Evolutionary conservation across 352 stramenopile species (phyloP).

Genomic region (Bremia lactucae): DNA sequence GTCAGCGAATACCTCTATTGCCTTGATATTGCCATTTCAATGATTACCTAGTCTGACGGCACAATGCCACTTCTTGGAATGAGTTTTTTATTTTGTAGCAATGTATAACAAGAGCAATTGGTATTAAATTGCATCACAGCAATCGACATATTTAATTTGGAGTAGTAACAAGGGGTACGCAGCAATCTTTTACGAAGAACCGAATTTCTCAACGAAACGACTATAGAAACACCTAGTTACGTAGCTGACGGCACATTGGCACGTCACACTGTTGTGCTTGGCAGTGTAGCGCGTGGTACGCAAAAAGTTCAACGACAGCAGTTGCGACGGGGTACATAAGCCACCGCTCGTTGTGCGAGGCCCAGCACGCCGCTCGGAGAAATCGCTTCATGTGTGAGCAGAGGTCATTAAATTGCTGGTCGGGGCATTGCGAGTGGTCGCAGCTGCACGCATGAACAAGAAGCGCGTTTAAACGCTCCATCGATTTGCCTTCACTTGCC

Average conservation of each 20-base stretch:
- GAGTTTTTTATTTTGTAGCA: no score
- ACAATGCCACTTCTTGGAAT: no score
- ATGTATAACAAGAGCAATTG: no score
- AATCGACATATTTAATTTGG: no score
- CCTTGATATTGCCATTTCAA: no score
- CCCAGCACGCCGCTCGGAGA: constrained; percentile 43
- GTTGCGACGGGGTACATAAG: constrained; percentile 20
- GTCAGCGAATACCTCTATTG: no score
- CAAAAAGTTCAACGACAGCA: constrained; percentile 35
- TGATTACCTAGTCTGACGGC: no score
- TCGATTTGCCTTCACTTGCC: constrained; percentile 1
- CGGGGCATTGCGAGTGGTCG: constrained; percentile 25
- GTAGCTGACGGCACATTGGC: constrained; percentile 30
- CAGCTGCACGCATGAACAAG: constrained; percentile 51
- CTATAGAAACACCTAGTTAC: constrained; percentile 24
- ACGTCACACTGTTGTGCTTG: constrained; percentile 26
- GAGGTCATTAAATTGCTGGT: constrained; percentile 21
- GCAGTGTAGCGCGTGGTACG: constrained; percentile 41
- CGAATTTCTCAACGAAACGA: no score
- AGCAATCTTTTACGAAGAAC: no score
- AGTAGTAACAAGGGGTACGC: no score
- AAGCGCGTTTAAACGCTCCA: constrained; percentile 29
- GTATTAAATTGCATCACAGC: no score
- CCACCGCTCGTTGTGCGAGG: constrained; percentile 43
- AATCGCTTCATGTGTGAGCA: constrained; percentile 60